Base-by-base conservation (phyloP, 495 filamentous ascomycete species). In the Hypoxylon crocopeplum region DNA sequence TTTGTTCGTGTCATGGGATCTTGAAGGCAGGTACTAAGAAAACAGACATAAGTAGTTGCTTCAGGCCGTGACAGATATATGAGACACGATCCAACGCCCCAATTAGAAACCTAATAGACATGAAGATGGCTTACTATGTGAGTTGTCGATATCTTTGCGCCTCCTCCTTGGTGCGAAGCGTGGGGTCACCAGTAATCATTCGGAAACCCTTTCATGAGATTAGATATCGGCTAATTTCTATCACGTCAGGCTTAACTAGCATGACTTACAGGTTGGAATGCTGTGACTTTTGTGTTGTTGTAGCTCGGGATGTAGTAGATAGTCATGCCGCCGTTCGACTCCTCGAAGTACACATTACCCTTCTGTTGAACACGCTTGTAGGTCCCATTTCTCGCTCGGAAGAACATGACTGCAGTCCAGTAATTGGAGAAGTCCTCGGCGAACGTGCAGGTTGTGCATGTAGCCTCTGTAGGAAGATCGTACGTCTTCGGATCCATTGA, bases 261-360 rank as follows among this genome's bases (percentile, higher is more conserved):
- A 11, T 13, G 17, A 48, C 66, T 54, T 45, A 72, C 70, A 13
- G 67, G 67, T 21, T 69, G 62, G 41, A 75, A 75, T 1, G 72
- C 72, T 0, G 71, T 72, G 49, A 72, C 68, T n/a, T 36, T 56
- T 12, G 54, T 58, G 46, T 48, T 59, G 25, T 70, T 58, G 44
- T 75, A 74, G n/a, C 66, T 73, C 10, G 69, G 60, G 50, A 73
- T 75, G 34, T 75, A 75, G 50, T 75, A 75, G 3, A 75, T 55
- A 1, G 73, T 75, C 70, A 75, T 69, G 7, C 73, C 72, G 13
- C 73, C 73, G 16, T 62, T 63, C 15, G 72, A 67, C 20, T 67
- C 59, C 22, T 75, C 69, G 37, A 75, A 69, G 25, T 69, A 69
- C 2, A 65, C 64, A 36, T 75, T 74, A 22, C 69, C 71, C 44